A percentile compares a stretch with the other conserved stretches of the same genome.
phyloP scores from a whole-genome alignment of 768 basidiomycete species.

The Leccinum truebloodii region DNA sequence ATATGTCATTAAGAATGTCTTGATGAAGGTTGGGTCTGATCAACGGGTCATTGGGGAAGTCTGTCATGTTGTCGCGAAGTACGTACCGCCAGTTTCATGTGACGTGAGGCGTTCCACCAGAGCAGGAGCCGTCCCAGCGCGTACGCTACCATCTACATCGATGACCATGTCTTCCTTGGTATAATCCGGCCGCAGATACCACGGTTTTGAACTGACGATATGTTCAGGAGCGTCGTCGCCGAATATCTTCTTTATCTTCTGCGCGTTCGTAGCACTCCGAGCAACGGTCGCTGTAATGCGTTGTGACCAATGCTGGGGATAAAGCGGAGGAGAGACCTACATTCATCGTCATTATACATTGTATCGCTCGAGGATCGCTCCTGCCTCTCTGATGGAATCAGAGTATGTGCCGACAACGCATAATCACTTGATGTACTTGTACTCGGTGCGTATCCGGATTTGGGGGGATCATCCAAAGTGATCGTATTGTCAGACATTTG shows the following conservation, averaged over 20 bases:
- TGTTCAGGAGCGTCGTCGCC: conserved; percentile 43
- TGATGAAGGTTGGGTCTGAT: conserved; percentile 75
- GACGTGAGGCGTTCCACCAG: conserved; percentile 89
- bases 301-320: conserved; percentile 2
- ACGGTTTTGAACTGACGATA: conserved; percentile 57
- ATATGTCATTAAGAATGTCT: conserved; percentile 94
- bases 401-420: conserved; percentile 26
- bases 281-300: conserved; percentile 20
- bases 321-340: conserved; percentile 13
- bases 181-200: conserved; percentile 86
- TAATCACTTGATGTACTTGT: conserved; percentile 27
- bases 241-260: conserved; percentile 47
- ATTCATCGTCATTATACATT: conserved; percentile 25
- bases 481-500: conserved; percentile 38
- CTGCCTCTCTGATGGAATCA: conserved; percentile 24
- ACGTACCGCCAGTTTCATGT: conserved; percentile 83
- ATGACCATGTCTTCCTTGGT: conserved; percentile 79
- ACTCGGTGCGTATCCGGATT: conserved; percentile 19
- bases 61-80: neutral
- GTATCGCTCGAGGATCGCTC: conserved; percentile 25
- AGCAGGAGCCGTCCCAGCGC: conserved; percentile 84
- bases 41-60: conserved; percentile 6
- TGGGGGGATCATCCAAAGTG: conserved; percentile 31
- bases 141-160: conserved; percentile 80
- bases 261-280: conserved; percentile 35